These are phyloP conservation scores for Mortierella sp. DNA, from an alignment of 371 early-diverging fungal genomes.

Conservation along the genomic window DNA sequence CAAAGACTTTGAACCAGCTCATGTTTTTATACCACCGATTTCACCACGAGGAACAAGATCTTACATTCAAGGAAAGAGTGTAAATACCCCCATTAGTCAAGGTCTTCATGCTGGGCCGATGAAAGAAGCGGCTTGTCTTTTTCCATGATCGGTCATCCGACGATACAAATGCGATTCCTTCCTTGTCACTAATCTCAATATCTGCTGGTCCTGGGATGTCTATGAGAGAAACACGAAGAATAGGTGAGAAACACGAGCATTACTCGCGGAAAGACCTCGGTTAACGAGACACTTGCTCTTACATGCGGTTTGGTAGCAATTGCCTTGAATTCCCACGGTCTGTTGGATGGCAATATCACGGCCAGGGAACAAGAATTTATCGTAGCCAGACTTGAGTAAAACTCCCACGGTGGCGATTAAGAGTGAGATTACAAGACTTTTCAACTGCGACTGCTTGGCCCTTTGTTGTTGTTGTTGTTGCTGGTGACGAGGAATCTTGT, in stretches of 20 bases:
- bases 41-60: neutral
- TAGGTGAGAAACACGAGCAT: neutral
- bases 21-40: too few species aligned
- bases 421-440: constrained; percentile 26
- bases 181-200: constrained; percentile 39
- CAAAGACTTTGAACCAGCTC: too few species aligned
- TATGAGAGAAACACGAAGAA: neutral
- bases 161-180: constrained; percentile 41
- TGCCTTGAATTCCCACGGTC: constrained; percentile 35
- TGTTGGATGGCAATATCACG: constrained; percentile 37
- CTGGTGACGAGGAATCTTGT: constrained; percentile 4
- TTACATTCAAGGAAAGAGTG: constrained; percentile 28
- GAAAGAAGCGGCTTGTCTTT: constrained; percentile 40
- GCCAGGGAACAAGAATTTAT: constrained; percentile 20
- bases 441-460: neutral
- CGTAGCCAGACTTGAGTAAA: constrained; percentile 28
- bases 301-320: constrained; percentile 43
- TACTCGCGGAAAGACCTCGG: neutral
- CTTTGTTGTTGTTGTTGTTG: constrained; percentile 5
- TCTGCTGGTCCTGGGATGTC: constrained; percentile 44
- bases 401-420: constrained; percentile 29
- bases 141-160: constrained; percentile 51
- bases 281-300: neutral
- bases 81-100: constrained; percentile 41
- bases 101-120: constrained; percentile 46